phyloP scores from a whole-genome alignment of 2,329 filamentous ascomycete genomes.

The Exutisphaerella laricina region DNA sequence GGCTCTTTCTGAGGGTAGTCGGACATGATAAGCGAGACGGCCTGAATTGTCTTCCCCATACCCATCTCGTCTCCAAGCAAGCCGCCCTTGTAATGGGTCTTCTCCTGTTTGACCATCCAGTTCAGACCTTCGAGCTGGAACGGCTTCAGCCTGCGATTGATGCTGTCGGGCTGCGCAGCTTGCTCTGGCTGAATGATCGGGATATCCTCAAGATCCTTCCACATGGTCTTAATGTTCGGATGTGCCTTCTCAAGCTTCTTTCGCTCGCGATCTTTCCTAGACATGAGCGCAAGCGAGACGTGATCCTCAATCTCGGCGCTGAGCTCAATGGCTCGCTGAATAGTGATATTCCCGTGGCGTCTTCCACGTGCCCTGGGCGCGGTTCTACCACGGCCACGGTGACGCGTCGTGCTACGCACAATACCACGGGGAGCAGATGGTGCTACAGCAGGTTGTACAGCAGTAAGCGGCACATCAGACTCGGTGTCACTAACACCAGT shows the following conservation, averaged over 20 bases:
- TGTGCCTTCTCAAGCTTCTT: conserved; percentile 68
- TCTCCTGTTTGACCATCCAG: conserved; percentile 91
- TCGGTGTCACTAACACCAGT: conserved; percentile 31
- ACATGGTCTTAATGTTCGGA: conserved; percentile 77
- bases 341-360: conserved; percentile 25
- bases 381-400: neutral
- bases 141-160: conserved; percentile 78
- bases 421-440: conserved; percentile 1
- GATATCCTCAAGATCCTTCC: conserved; percentile 65
- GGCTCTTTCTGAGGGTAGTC: conserved; percentile 82
- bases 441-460: conserved; percentile 8
- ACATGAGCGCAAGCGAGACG: conserved; percentile 12
- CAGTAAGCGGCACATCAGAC: conserved; percentile 26
- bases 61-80: conserved; percentile 97
- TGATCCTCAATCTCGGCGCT: conserved; percentile 20
- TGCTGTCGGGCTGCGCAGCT: conserved; percentile 67
- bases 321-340: conserved; percentile 15
- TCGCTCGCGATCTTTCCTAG: conserved; percentile 47
- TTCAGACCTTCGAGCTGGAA: conserved; percentile 91
- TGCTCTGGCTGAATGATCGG: conserved; percentile 59
- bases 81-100: conserved; percentile 78
- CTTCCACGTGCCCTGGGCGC: conserved; percentile 11
- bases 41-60: conserved; percentile 97
- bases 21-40: conserved; percentile 96
- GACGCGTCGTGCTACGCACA: neutral